Percentiles rank a stretch among this genome's conserved stretches.
Conservation (phyloP, 106 monocot genomes). For the Triglochin maritima region DNA sequence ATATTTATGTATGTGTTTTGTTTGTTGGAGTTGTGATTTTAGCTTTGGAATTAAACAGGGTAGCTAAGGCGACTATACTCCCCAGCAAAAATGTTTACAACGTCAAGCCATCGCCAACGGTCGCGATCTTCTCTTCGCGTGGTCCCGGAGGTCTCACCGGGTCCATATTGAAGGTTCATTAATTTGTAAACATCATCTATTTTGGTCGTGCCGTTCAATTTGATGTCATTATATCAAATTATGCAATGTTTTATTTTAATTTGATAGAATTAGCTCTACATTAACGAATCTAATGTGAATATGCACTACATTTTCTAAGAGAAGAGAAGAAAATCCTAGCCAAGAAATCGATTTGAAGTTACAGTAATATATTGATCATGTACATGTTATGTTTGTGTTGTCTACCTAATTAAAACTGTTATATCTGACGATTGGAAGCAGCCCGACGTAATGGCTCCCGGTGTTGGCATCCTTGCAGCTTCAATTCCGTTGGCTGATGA, state of each 20-base stretch:
- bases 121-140: conserved; percentile 79
- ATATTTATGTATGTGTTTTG: not conserved
- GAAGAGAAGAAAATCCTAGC: too few relatives aligned
- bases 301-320: too few relatives aligned
- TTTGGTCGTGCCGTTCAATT: too few relatives aligned
- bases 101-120: conserved; percentile 59
- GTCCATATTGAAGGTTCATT: conserved; percentile 77
- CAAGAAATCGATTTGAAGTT: too few relatives aligned
- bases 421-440: conserved; percentile 2
- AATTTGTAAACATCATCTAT: not conserved
- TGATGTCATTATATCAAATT: too few relatives aligned
- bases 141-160: conserved; percentile 86
- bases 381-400: too few relatives aligned
- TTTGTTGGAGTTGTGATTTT: too few relatives aligned
- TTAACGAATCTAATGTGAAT: too few relatives aligned
- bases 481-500: conserved; percentile 40
- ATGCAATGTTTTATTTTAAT: too few relatives aligned
- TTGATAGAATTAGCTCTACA: too few relatives aligned
- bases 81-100: conserved; percentile 33
- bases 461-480: conserved; percentile 76
- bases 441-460: conserved; percentile 93
- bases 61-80: conserved; percentile 55
- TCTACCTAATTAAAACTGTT: too few relatives aligned
- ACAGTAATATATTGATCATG: too few relatives aligned
- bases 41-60: conserved; percentile 16